These are phyloP conservation scores for Hibiscus syriacus DNA, from an alignment of 345 rosid species.

Conservation along the genomic window DNA sequence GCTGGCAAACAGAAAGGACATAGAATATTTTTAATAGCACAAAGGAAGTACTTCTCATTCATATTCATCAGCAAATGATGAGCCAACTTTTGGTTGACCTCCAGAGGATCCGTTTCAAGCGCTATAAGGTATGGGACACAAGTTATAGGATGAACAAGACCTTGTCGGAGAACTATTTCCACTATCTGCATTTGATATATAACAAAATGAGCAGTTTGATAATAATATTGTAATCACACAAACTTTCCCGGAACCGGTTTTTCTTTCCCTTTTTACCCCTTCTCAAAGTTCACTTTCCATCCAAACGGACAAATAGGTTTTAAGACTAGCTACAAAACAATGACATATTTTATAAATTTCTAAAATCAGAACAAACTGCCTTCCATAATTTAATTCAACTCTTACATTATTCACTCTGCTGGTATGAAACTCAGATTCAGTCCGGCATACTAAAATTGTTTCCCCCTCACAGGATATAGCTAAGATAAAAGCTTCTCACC, in stretches of 20 bases:
- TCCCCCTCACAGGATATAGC: not conserved
- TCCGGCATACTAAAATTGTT: not conserved
- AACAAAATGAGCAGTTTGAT: not conserved
- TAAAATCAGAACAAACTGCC: too few species aligned
- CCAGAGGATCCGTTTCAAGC: constrained; percentile 94
- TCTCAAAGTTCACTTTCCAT: not conserved
- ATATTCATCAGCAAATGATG: constrained; percentile 98
- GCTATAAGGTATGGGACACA: constrained; percentile 98
- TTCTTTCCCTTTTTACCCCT: not conserved
- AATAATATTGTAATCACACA: not conserved
- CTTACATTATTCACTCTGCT: not conserved
- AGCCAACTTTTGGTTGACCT: constrained; percentile 87
- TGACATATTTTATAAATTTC: too few species aligned
- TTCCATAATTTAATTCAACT: not conserved
- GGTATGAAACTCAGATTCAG: not conserved
- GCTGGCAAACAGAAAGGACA: constrained; percentile 3
- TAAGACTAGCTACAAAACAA: not conserved
- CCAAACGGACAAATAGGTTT: not conserved
- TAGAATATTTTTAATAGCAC: constrained; percentile 9
- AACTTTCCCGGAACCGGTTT: not conserved
- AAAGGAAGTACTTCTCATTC: constrained; percentile 84
- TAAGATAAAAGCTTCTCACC: constrained; percentile 37
- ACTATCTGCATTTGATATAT: constrained; percentile 59
- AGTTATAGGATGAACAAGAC: constrained; percentile 98
- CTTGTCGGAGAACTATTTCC: constrained; percentile 94